Evolutionary conservation across 345 rosid genomes (phyloP), one percentile per base, ranked within the genome.

Genomic region (Sisymbrium altissimum): DNA sequence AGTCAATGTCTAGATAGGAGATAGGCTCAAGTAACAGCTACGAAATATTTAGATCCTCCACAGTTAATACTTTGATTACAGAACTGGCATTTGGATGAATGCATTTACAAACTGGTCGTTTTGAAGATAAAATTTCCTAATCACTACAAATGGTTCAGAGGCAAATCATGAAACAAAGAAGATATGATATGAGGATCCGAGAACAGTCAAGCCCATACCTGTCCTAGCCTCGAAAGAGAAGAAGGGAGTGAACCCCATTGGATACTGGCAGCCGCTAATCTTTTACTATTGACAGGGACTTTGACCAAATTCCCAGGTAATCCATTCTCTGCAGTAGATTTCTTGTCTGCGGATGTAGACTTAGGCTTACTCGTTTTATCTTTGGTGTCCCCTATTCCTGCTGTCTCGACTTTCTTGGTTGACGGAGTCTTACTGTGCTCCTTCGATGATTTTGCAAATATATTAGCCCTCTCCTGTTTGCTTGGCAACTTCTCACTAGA

Each of bases 201-300:
- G 58, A 62, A 54, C 30, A 49, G 60, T 3, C 38, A 60, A 62
- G 35, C 64, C 5, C 62, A 71, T 85, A 95, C 99, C 97, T 87
- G 93, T 73, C 99, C 99, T 33, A 92, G 89, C 84, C 79, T 87
- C 19, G 93, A 80, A 80, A 95, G 89, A 62, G 98, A 87, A 21
- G 91, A 81, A 27, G 99, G 94, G 19, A 92, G 94, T 4, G 92
- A 78, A 78, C 61, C 54, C 98, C 99, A 92, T 38, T 92, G 79
- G 78, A 90, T 76, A 80, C 68, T 84, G 65, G 85, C 87, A 56
- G 90, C 90, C 8, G 87, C 87, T 78, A 87, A 70, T 82, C 82
- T 84, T 85, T 79, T 83, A 78, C 89, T 72, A 66, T 74, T 90
- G 41, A 87, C 64, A n/a, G 96, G 77, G 65, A 92, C 81, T 87